phyloP scores from a whole-genome alignment of 2,329 filamentous ascomycete genomes.

The Gyromitra esculenta region DNA sequence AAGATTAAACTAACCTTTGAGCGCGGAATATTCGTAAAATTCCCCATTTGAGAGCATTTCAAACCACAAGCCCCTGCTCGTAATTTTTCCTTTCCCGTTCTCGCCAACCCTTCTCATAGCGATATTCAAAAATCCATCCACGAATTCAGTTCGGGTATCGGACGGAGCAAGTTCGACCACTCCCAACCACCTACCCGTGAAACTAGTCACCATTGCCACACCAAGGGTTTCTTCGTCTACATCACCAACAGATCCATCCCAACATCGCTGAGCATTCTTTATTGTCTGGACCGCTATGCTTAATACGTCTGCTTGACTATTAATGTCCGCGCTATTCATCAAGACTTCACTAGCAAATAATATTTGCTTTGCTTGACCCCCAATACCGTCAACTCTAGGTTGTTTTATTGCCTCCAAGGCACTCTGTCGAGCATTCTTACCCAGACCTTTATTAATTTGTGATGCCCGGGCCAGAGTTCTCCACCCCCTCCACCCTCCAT shows the following conservation, averaged over 20 bases:
- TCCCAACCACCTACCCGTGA: constrained; percentile 26
- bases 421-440: constrained; percentile 9
- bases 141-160: constrained; percentile 24
- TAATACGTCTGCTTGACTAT: constrained; percentile 14
- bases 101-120: constrained; percentile 11
- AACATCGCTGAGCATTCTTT: background rate
- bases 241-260: constrained; percentile 33
- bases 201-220: constrained; percentile 15
- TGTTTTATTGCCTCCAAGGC: constrained; percentile 13
- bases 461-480: constrained; percentile 43
- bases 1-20: constrained; percentile 44
- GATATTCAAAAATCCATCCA: constrained; percentile 44
- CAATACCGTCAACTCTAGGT: background rate
- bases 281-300: constrained; percentile 12
- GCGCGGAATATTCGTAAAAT: constrained; percentile 45
- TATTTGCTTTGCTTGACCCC: constrained; percentile 17
- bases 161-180: constrained; percentile 28
- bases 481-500: constrained; percentile 51
- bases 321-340: constrained; percentile 16
- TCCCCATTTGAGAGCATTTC: constrained; percentile 28
- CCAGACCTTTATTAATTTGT: constrained; percentile 29
- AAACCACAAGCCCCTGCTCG: constrained; percentile 32
- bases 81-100: background rate
- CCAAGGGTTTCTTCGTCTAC: constrained; percentile 38
- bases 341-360: constrained; percentile 28